Conservation (phyloP, 495 filamentous ascomycete species). For the Penicillium waksmanii region DNA sequence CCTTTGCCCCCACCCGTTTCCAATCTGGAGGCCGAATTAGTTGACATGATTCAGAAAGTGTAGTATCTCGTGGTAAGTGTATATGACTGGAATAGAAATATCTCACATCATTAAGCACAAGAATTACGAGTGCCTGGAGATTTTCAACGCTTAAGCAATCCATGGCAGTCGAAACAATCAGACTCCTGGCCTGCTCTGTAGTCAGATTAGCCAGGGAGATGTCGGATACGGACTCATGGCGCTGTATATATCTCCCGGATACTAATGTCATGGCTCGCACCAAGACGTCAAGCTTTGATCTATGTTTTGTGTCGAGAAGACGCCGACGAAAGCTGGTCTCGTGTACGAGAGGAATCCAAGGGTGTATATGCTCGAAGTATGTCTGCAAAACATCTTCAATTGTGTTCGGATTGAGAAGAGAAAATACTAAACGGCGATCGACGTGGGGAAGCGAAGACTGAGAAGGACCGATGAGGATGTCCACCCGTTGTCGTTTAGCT, state of each 20-base stretch:
- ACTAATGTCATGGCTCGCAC: slow-evolving; percentile 8
- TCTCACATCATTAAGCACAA: slow-evolving; percentile 30
- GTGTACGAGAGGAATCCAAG: slow-evolving; percentile 44
- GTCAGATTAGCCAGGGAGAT: slow-evolving; percentile 1
- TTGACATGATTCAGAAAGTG: neutral
- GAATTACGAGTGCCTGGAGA: slow-evolving; percentile 38
- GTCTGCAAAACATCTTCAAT: slow-evolving; percentile 13
- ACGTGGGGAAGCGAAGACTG: neutral
- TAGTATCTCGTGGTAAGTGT: neutral
- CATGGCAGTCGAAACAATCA: slow-evolving; percentile 35
- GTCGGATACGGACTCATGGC: neutral
- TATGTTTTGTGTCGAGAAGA: slow-evolving; percentile 10
- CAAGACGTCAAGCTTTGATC: slow-evolving; percentile 8
- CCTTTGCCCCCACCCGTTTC: slow-evolving; percentile 29
- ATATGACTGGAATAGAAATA: neutral
- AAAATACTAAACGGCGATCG: slow-evolving; percentile 4
- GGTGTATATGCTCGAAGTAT: slow-evolving; percentile 38
- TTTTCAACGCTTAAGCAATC: slow-evolving; percentile 39
- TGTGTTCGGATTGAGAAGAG: slow-evolving; percentile 7
- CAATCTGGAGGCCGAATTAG: slow-evolving; percentile 23
- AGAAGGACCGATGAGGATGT: neutral
- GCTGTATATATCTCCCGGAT: slow-evolving; percentile 7
- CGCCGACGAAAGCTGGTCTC: slow-evolving; percentile 31
- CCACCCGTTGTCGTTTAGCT: neutral
- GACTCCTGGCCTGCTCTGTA: slow-evolving; percentile 10